Conservation (phyloP, 768 basidiomycete genomes). For the Rubroboletus pulcherrimus region DNA sequence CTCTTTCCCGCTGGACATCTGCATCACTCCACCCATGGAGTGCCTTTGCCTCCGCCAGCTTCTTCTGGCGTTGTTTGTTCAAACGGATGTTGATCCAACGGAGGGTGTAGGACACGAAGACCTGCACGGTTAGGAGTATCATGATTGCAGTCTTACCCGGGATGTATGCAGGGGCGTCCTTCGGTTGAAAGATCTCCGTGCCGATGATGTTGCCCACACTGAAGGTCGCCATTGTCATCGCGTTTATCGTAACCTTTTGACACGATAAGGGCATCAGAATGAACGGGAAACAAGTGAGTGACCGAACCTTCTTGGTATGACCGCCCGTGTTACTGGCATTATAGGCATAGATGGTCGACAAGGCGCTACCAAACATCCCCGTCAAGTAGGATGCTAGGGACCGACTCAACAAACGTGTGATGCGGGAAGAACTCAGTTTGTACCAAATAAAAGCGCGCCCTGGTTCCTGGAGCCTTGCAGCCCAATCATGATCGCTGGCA, state of each 20-base stretch:
- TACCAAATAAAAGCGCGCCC: slow-evolving; percentile 55
- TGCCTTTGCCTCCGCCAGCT: slow-evolving; percentile 42
- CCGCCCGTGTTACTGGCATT: slow-evolving; percentile 63
- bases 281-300: not conserved
- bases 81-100: slow-evolving; percentile 53
- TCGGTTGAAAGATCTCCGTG: slow-evolving; percentile 58
- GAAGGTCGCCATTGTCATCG: slow-evolving; percentile 54
- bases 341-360: slow-evolving; percentile 60
- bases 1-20: slow-evolving; percentile 55
- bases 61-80: slow-evolving; percentile 44
- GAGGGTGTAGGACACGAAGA: slow-evolving; percentile 45
- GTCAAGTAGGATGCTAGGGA: slow-evolving; percentile 45
- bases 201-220: slow-evolving; percentile 60
- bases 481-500: slow-evolving; percentile 49
- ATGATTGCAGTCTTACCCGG: slow-evolving; percentile 67
- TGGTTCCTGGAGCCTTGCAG: slow-evolving; percentile 47
- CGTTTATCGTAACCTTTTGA: slow-evolving; percentile 51
- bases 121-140: slow-evolving; percentile 51
- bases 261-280: not conserved
- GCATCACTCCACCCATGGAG: slow-evolving; percentile 53
- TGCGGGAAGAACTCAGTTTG: not conserved
- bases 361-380: slow-evolving; percentile 55
- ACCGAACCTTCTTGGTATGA: slow-evolving; percentile 57
- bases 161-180: slow-evolving; percentile 59
- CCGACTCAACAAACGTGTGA: not conserved